Base-by-base conservation (phyloP, 768 basidiomycete species). In the Phanerochaete carnosa region DNA sequence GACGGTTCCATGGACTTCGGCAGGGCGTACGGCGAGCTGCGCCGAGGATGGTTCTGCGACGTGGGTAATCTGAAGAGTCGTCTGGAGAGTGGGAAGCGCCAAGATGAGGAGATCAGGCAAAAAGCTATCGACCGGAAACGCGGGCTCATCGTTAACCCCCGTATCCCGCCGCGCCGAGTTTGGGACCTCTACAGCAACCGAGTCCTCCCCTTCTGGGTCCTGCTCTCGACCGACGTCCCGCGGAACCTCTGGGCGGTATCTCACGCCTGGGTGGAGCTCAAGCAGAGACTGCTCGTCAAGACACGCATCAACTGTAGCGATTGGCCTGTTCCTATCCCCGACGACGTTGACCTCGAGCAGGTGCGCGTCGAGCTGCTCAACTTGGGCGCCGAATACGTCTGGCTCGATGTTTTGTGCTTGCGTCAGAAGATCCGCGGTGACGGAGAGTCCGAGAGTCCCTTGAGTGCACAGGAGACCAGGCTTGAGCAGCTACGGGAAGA, bases 291-390 rank as follows among this genome's bases (percentile, higher is more conserved):
- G 15, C 15, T 11, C 23, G 57, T 47, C 16, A 12, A 49, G 8
- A 58, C 57, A 4, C 16, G n/a, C 23, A 58, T 58, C 45, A 58
- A 58, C 32, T 25, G 28, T 16, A 19, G 19, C 15, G 45, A 45
- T 2, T 58, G 57, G 57, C 57, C 57, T 6, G 57, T 58, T 7
- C 45, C 45, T 29, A 47, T 58, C 26, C 57, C 57, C 1, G 23
- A 46, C 19, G 57, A 47, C 13, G 32, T 43, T 15, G 26, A 43
- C 19, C 45, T 58, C 22, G 45, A 58, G 1, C 57, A 45, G 13
- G 45, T 58, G 28, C 57, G 57, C n/a, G 26, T 58, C 15, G 57
- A 58, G 45, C 45, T 58, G 9, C 33, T 58, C 23, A 58, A 58
- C 32, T 23, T 58, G 28, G 45, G 45, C 2, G 28, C 39, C 5